Conservation (phyloP, 805 yeast genomes). For the Myxozyma mucilagina region DNA sequence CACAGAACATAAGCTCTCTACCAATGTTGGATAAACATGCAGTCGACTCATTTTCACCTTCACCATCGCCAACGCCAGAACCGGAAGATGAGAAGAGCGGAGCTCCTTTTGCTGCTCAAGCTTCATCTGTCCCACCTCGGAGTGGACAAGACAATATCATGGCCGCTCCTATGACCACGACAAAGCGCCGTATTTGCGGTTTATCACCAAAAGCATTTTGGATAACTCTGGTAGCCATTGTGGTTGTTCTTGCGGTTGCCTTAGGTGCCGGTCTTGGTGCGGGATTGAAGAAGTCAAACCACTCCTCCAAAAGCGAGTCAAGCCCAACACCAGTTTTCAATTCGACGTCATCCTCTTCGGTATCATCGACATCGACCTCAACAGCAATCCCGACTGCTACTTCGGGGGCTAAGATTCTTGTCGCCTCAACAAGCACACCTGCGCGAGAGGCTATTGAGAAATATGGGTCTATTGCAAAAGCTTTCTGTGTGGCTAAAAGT, state of each 20-base stretch:
- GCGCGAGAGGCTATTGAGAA: not conserved
- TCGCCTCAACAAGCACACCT: not conserved
- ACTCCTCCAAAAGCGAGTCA: not conserved
- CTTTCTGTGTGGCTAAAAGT: not conserved
- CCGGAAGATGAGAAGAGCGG: too few species aligned
- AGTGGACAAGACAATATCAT: not conserved
- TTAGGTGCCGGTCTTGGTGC: constrained; percentile 1
- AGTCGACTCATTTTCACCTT: not conserved
- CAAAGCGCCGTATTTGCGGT: constrained; percentile 3
- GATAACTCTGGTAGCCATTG: not conserved
- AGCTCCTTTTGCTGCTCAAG: too few species aligned
- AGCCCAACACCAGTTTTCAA: not conserved
- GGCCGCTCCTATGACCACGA: too few species aligned
- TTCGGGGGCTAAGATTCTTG: not conserved
- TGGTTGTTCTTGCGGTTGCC: constrained; percentile 4
- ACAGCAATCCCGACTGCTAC: not conserved
- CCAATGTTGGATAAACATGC: not conserved
- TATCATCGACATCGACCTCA: not conserved
- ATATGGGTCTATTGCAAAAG: not conserved
- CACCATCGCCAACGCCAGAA: too few species aligned
- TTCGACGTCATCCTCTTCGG: not conserved
- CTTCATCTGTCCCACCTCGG: not conserved
- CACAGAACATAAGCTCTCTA: not conserved
- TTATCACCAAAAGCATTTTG: not conserved
- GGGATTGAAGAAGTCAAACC: constrained; percentile 2